phyloP scores from a whole-genome alignment of 306 rosid species.

The apple (Malus domestica) region DNA sequence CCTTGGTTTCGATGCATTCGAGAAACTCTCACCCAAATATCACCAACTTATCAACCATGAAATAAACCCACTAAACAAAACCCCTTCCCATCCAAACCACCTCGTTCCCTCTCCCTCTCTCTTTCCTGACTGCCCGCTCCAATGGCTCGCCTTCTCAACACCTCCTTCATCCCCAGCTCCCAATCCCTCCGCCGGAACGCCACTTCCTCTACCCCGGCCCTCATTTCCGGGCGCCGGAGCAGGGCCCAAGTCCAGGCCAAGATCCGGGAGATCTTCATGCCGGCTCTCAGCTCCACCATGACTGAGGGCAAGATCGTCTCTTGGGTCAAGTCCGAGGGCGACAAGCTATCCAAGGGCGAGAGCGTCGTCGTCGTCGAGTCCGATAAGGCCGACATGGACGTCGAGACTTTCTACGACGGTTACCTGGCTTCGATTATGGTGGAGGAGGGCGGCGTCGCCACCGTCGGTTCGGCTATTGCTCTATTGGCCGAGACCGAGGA shows the following conservation, averaged over 20 bases:
- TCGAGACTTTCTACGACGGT: conserved; percentile 95
- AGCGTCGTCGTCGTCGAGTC: conserved; percentile 98
- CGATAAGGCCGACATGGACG: conserved; percentile 99
- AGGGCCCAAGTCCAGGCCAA: conserved; percentile 48
- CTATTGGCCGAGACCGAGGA: conserved; percentile 79
- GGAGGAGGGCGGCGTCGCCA: conserved; percentile 76
- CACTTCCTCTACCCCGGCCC: not conserved
- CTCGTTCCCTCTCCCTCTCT: not conserved
- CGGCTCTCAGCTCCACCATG: conserved; percentile 96
- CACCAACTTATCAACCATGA: not conserved
- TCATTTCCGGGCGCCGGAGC: conserved; percentile 13
- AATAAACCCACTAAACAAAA: not conserved
- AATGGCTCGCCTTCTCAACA: conserved; percentile 82
- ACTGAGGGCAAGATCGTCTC: conserved; percentile 95
- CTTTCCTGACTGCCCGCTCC: not conserved
- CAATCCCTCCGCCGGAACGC: conserved; percentile 20
- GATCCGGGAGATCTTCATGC: conserved; percentile 99
- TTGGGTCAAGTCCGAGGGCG: conserved; percentile 94
- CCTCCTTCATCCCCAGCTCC: conserved; percentile 46
- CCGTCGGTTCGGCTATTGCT: conserved; percentile 89
- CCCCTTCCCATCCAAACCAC: not conserved
- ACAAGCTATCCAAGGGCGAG: conserved; percentile 85
- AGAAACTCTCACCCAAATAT: conserved; percentile 12
- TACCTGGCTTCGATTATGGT: conserved; percentile 90
- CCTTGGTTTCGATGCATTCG: conserved; percentile 58